Conservation (phyloP, 2,329 filamentous ascomycete genomes). For the Plectosphaerella plurivora region DNA sequence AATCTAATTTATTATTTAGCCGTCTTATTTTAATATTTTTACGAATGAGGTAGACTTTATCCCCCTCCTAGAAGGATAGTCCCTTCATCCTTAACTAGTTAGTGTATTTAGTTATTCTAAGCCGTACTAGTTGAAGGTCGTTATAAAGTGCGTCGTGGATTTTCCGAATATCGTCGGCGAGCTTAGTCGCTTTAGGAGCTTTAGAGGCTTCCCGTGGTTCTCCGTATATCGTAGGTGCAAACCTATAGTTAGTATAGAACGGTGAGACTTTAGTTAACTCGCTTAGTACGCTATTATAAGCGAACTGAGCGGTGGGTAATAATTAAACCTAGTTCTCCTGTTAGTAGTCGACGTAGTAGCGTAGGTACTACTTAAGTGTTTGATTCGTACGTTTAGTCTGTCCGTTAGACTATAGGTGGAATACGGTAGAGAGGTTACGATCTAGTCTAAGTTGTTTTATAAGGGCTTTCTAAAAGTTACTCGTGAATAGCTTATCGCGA, state of each 20-base stretch:
- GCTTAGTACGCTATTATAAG: constrained; percentile 2
- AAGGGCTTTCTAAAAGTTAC: neutral
- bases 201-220: neutral
- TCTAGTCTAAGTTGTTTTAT: constrained; percentile 2
- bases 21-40: constrained; percentile 4
- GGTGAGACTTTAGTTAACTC: neutral
- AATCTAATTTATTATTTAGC: constrained; percentile 4
- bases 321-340: constrained; percentile 3
- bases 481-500: neutral
- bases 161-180: neutral
- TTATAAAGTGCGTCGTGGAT: neutral
- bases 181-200: neutral
- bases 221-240: neutral
- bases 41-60: constrained; percentile 1
- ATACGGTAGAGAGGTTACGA: neutral
- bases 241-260: neutral
- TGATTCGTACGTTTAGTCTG: neutral
- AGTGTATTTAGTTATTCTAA: neutral
- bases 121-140: neutral
- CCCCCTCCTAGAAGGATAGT: constrained; percentile 4
- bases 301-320: constrained; percentile 2
- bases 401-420: neutral
- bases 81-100: constrained; percentile 1
- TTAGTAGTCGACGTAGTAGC: neutral
- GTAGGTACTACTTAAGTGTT: neutral